Percentiles rank a stretch among this genome's conserved stretches.
Conservation (phyloP, 345 rosid genomes). For the Dovyalis caffra region DNA sequence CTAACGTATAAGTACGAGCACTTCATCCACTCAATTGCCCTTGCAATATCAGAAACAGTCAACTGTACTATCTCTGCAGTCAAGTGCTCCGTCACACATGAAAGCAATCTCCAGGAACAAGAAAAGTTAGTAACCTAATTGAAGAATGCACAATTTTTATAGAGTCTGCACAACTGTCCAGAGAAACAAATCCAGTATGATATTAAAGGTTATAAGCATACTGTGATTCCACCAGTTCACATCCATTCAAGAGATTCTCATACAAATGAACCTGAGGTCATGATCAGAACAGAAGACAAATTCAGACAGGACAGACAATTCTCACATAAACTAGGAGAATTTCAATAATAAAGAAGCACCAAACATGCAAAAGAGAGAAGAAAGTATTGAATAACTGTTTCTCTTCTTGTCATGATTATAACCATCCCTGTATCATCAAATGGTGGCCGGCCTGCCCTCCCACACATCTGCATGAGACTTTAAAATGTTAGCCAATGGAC, state of each 20-base stretch:
- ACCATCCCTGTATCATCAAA: constrained; percentile 94
- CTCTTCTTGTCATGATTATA: constrained; percentile 93
- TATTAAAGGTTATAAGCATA: constrained; percentile 38
- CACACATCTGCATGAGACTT: constrained; percentile 66
- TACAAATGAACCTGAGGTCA: constrained; percentile 78
- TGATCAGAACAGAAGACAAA: constrained; percentile 15
- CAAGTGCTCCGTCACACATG: constrained; percentile 89
- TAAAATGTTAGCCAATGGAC: neutral
- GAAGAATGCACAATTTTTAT: constrained; percentile 4
- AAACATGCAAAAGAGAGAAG: constrained; percentile 11
- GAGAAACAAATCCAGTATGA: constrained; percentile 10
- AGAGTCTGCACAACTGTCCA: neutral
- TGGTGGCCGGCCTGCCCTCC: constrained; percentile 99
- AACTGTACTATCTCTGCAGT: constrained; percentile 97
- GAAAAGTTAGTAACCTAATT: constrained; percentile 6
- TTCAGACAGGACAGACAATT: constrained; percentile 4
- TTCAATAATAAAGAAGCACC: constrained; percentile 18
- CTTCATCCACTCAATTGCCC: constrained; percentile 97
- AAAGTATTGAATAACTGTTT: constrained; percentile 55
- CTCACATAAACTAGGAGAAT: constrained; percentile 1
- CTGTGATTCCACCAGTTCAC: constrained; percentile 98
- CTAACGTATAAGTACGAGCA: constrained; percentile 88
- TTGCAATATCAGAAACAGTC: constrained; percentile 74
- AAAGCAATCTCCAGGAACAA: constrained; percentile 66
- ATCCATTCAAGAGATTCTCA: constrained; percentile 89